Conservation (phyloP, 345 rosid species). For the Ceriops zippeliana region DNA sequence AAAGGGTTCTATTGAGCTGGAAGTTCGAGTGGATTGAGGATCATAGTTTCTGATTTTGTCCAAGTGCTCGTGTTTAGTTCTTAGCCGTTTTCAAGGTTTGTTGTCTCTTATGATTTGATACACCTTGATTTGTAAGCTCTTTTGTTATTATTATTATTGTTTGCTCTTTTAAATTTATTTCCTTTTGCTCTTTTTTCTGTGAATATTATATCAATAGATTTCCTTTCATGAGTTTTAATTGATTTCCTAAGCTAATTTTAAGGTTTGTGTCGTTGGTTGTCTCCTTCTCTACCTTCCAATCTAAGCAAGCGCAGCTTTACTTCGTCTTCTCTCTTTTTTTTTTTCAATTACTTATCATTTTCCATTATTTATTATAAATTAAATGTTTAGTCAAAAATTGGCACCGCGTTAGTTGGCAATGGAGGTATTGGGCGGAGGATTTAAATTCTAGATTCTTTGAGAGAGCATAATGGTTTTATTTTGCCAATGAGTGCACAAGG, state of each 20-base stretch:
- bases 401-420: not conserved
- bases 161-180: too few species aligned
- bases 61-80: not conserved
- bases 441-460: not conserved
- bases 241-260: too few species aligned
- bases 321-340: not conserved
- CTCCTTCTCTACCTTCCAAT: constrained; percentile 27
- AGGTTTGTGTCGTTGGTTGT: constrained; percentile 20
- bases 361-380: constrained; percentile 1
- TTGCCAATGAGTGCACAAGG: constrained; percentile 16
- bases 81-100: not conserved
- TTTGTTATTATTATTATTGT: not conserved
- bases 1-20: too few species aligned
- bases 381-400: constrained; percentile 15
- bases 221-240: too few species aligned
- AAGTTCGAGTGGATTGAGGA: not conserved
- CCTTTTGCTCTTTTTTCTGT: too few species aligned
- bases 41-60: not conserved
- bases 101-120: not conserved
- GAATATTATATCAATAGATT: too few species aligned
- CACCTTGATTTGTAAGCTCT: not conserved
- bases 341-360: not conserved
- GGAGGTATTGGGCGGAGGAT: not conserved
- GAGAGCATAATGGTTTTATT: not conserved
- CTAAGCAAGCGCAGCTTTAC: constrained; percentile 32